These are phyloP conservation scores for Lithocarpus polystachyus DNA, from an alignment of 306 rosid genomes.

Conservation along the genomic window DNA sequence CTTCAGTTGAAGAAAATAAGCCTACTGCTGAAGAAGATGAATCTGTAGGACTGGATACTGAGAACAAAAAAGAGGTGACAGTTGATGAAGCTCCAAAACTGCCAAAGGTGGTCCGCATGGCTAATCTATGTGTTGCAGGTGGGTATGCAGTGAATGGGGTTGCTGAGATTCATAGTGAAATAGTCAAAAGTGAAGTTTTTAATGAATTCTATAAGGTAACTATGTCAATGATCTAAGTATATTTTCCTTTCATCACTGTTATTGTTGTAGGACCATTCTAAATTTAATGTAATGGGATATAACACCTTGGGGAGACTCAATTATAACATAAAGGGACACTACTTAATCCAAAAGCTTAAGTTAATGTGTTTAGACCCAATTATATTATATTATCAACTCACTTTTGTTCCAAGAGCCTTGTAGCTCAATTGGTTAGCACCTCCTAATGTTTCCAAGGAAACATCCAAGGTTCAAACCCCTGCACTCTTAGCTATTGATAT, in stretches of 20 bases:
- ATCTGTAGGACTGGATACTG: slow-evolving; percentile 27
- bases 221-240: slow-evolving; percentile 7
- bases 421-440: too few relatives aligned
- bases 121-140: slow-evolving; percentile 91
- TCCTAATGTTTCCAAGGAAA: too few relatives aligned
- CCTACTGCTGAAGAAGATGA: slow-evolving; percentile 27
- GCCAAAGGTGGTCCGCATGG: slow-evolving; percentile 93
- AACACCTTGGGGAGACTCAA: too few relatives aligned
- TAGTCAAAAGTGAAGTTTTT: slow-evolving; percentile 90
- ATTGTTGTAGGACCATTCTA: too few relatives aligned
- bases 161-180: slow-evolving; percentile 96
- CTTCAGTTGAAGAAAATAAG: slow-evolving; percentile 26
- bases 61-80: slow-evolving; percentile 43
- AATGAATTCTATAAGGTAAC: slow-evolving; percentile 79
- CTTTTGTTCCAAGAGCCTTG: too few relatives aligned
- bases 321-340: too few relatives aligned
- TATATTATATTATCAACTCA: too few relatives aligned
- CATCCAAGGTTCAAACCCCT: too few relatives aligned
- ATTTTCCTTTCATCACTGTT: neutral
- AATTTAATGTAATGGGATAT: too few relatives aligned
- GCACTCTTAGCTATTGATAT: too few relatives aligned
- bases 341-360: too few relatives aligned
- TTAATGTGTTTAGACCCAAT: too few relatives aligned
- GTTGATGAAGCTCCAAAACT: slow-evolving; percentile 58
- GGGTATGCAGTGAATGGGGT: slow-evolving; percentile 99